Conservation (phyloP, 2,329 filamentous ascomycete genomes). For the Raffaelea arxii region DNA sequence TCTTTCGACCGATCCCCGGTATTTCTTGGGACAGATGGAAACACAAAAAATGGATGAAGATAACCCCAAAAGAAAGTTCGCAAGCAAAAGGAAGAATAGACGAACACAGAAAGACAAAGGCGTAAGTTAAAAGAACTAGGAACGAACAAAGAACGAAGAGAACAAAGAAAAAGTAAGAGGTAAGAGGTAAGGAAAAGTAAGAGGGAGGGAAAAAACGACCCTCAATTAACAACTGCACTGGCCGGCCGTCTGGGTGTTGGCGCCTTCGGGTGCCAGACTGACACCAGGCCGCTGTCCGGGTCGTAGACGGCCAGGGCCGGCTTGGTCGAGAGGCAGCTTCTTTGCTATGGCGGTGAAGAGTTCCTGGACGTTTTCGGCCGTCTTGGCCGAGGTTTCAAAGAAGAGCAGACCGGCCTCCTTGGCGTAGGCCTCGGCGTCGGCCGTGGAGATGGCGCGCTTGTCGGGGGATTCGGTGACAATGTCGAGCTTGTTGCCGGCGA, state of each 20-base stretch:
- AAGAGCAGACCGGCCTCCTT: conserved; percentile 89
- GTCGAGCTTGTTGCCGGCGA: conserved; percentile 97
- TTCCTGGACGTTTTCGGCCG: conserved; percentile 88
- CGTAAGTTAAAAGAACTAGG: neutral
- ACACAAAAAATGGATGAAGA: too few relatives aligned
- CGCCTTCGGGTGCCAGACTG: conserved; percentile 44
- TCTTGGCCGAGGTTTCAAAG: conserved; percentile 98
- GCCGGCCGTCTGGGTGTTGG: conserved; percentile 46
- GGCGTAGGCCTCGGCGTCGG: conserved; percentile 91
- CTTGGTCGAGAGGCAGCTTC: conserved; percentile 94
- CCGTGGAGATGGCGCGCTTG: conserved; percentile 82
- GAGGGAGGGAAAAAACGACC: neutral
- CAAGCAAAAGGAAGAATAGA: neutral
- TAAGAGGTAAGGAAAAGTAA: neutral
- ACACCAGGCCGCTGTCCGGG: conserved; percentile 51
- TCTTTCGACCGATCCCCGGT: too few relatives aligned
- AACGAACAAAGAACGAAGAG: neutral
- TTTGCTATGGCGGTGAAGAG: conserved; percentile 96
- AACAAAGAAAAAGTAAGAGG: neutral
- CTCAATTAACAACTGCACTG: conserved; percentile 25
- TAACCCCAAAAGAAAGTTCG: neutral
- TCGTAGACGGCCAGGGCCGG: conserved; percentile 78
- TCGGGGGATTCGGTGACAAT: conserved; percentile 89
- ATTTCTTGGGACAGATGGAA: too few relatives aligned
- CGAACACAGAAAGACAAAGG: neutral